Evolutionary conservation across 106 monocot species (phyloP).

Genomic region (Dendrobium catenatum): DNA sequence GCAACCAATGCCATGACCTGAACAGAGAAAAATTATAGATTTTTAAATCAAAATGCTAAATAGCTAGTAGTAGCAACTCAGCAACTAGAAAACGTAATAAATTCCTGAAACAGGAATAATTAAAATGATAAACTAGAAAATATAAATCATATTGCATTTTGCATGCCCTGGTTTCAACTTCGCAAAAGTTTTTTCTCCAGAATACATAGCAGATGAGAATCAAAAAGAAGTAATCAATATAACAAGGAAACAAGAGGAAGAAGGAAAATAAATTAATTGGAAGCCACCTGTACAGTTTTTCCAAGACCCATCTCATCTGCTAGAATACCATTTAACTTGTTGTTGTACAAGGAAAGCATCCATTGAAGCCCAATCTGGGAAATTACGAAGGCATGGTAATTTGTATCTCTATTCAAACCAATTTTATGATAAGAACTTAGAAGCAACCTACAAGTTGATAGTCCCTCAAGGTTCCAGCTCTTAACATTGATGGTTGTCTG

Average conservation of each 20-base stretch:
- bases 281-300: conserved; percentile 89
- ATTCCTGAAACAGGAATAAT: not conserved
- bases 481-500: conserved; percentile 88
- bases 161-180: not conserved
- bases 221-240: not conserved
- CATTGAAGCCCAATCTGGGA: conserved; percentile 93
- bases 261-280: not conserved
- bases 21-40: conserved; percentile 1
- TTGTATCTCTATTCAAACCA: not conserved
- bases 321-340: conserved; percentile 97
- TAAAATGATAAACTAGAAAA: not conserved
- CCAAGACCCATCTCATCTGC: conserved; percentile 99
- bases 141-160: not conserved
- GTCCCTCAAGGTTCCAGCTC: conserved; percentile 86
- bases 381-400: not conserved
- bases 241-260: not conserved
- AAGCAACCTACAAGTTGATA: conserved; percentile 77
- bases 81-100: not conserved
- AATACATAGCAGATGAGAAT: not conserved
- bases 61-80: not conserved
- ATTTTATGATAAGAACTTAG: conserved; percentile 3
- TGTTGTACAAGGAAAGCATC: conserved; percentile 99
- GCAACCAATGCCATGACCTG: conserved; percentile 99
- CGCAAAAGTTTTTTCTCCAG: not conserved
- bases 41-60: not conserved